Evolutionary conservation across 208 protist genomes (phyloP).

Genomic region (Kentomonas sorsogonicus): DNA sequence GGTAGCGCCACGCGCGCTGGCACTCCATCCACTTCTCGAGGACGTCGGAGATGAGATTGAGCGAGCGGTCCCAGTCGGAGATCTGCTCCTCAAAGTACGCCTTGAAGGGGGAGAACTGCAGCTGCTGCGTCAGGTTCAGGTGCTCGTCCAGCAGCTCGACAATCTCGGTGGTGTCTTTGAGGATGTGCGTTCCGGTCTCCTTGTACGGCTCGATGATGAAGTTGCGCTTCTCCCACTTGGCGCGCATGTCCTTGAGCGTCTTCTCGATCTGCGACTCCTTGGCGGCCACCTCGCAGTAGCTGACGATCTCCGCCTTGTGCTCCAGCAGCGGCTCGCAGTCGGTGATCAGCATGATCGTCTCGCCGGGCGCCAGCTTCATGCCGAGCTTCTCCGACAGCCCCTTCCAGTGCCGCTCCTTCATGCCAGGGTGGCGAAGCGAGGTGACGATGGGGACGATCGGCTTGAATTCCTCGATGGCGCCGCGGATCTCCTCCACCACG

Average conservation of each 20-base stretch:
- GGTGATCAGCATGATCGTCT: conserved; percentile 81
- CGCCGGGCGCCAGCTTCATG: conserved; percentile 83
- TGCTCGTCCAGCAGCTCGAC: conserved; percentile 95
- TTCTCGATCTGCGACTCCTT: conserved; percentile 97
- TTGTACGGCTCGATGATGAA: conserved; percentile 93
- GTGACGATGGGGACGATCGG: conserved; percentile 92
- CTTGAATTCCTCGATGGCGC: conserved; percentile 92
- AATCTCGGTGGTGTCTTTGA: conserved; percentile 90
- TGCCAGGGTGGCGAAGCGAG: conserved; percentile 94
- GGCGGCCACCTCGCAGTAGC: conserved; percentile 93
- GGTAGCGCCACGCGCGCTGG: conserved; percentile 95
- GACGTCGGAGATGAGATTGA: conserved; percentile 91
- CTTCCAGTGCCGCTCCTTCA: conserved; percentile 96
- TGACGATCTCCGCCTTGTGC: conserved; percentile 86
- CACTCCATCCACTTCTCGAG: conserved; percentile 96
- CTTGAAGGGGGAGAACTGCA: conserved; percentile 95
- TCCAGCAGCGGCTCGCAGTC: conserved; percentile 81
- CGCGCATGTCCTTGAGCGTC: conserved; percentile 94
- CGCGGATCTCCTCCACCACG: conserved; percentile 87
- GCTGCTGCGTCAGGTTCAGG: conserved; percentile 94
- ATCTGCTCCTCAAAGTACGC: conserved; percentile 93
- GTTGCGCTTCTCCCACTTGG: conserved; percentile 90
- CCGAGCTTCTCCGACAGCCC: conserved; percentile 83
- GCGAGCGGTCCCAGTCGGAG: conserved; percentile 91
- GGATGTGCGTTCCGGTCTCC: conserved; percentile 91